Percentiles rank a stretch among this genome's conserved stretches.
These are phyloP conservation scores for Clonostachys byssicola DNA, from an alignment of 2,329 filamentous ascomycete genomes.

Conservation along the genomic window DNA sequence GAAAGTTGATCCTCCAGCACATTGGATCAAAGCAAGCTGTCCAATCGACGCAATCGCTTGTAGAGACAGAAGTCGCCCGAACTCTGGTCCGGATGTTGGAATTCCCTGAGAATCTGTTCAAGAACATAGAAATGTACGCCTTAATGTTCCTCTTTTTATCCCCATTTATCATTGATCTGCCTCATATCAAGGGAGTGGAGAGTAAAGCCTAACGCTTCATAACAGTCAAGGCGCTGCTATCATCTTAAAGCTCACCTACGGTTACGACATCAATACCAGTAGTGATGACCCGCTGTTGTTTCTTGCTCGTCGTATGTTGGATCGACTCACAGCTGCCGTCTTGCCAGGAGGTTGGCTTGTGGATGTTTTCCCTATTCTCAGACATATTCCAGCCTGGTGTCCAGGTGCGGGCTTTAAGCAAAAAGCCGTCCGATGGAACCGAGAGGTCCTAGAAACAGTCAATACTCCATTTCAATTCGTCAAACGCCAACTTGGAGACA, in stretches of 20 bases:
- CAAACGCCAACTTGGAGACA: constrained; percentile 5
- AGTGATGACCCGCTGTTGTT: constrained; percentile 7
- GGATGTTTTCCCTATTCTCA: constrained; percentile 10
- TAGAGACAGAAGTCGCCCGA: constrained; percentile 12
- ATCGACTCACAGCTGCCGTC: constrained; percentile 11
- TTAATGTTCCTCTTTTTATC: no score
- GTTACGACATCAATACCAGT: constrained; percentile 13
- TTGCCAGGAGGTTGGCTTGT: constrained; percentile 13
- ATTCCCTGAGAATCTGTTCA: constrained; percentile 9
- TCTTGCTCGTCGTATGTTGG: constrained; percentile 11
- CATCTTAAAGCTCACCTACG: constrained; percentile 11
- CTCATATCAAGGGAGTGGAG: no score
- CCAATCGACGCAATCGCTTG: constrained; percentile 4
- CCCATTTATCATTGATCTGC: no score
- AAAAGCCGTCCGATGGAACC: constrained; percentile 11
- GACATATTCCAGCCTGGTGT: constrained; percentile 6
- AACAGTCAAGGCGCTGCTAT: constrained; percentile 11
- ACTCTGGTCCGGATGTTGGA: constrained; percentile 13
- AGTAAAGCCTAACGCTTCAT: no score
- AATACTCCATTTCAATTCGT: constrained; percentile 13
- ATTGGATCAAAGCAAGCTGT: constrained; percentile 12
- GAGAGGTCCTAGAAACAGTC: constrained; percentile 5
- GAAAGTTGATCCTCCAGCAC: constrained; percentile 19
- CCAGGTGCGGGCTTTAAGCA: constrained; percentile 13
- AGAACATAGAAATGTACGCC: constrained; percentile 16